Conservation (phyloP, 2,329 filamentous ascomycete species). For the Parastagonospora avenae region DNA sequence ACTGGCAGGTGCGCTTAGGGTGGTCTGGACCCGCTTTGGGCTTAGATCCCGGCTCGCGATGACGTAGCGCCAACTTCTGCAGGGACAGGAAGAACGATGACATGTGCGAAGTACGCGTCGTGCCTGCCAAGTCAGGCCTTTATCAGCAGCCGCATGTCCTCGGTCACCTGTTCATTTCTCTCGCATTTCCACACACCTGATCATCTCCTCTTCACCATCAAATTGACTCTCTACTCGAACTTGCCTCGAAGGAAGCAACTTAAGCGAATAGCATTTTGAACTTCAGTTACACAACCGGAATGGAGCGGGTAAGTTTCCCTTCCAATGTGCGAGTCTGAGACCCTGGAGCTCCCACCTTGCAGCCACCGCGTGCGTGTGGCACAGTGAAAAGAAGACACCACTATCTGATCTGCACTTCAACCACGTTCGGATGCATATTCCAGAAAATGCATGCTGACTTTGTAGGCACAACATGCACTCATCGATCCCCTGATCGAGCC, state of each 20-base stretch:
- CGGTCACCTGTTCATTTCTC: conserved; percentile 16
- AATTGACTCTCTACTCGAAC: not conserved
- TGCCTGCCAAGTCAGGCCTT: conserved; percentile 41
- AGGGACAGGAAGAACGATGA: conserved; percentile 29
- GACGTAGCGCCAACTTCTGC: conserved; percentile 29
- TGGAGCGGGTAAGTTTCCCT: conserved; percentile 14
- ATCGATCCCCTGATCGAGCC: conserved; percentile 72
- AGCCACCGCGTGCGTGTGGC: not conserved
- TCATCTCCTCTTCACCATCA: not conserved
- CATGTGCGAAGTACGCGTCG: conserved; percentile 32
- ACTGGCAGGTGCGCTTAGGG: not conserved
- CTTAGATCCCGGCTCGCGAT: conserved; percentile 27
- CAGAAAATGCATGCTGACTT: conserved; percentile 7
- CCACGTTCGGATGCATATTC: not conserved
- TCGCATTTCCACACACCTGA: not conserved
- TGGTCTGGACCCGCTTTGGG: conserved; percentile 17
- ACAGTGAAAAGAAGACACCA: not conserved
- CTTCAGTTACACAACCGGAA: conserved; percentile 7
- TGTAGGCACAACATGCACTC: conserved; percentile 68
- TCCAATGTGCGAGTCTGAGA: too few relatives aligned
- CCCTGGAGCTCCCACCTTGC: not conserved
- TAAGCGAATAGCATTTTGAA: conserved; percentile 1
- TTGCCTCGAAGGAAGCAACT: conserved; percentile 2
- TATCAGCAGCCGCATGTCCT: conserved; percentile 21
- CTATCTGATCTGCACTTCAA: not conserved